Base-by-base conservation (phyloP, 139 green algal genomes). In the Micromonas pusilla region DNA sequence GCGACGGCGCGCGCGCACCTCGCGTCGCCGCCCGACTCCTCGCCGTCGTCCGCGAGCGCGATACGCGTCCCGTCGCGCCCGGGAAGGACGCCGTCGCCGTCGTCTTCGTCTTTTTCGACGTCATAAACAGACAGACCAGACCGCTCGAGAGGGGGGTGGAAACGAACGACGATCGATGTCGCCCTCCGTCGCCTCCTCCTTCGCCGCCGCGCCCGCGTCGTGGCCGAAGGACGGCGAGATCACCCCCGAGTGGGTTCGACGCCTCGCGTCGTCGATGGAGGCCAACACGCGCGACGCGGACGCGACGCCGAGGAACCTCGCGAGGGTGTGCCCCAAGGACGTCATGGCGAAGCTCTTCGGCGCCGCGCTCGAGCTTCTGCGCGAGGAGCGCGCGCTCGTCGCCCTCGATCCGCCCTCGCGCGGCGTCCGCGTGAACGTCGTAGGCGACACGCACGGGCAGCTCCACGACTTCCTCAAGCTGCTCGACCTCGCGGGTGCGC, bases 381-480 rank as follows among this genome's bases (percentile, higher is more conserved):
- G 38, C 4, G 68, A 66, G n/a, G 85, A 91, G 78, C 70, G 78
- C n/a, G 87, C 85, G 31, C 62, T 90, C 19, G 62, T 89, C 3
- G 76, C 87, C 67, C 81, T 88, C 66, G 62, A 74, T 62, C 21
- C 70, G 82, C 85, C 3, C 66, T 77, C 0, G 86, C 85, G 0
- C 83, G 85, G 32, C 21, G 68, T 63, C n/a, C 20, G 28, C 20
- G 86, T 93, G 16, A 87, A 88, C 2, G 90, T 97, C 6, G 92
- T 97, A 32, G 93, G 93, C 26, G 93, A 97, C 78, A 97, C 93
- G 26, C 93, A 97, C 80, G 93, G 93, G 26, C 93, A 97, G 84
- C 94, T 94, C 72, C 93, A 97, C 72, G 93, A 97, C 78, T 84
- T 97, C 3, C 86, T 93, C 65, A 75, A 88, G 33, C 91, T 97